A percentile compares a stretch with the other conserved stretches of the same genome.
phyloP scores from a whole-genome alignment of 2,329 filamentous ascomycete species.

The Sporothrix schenckii region DNA sequence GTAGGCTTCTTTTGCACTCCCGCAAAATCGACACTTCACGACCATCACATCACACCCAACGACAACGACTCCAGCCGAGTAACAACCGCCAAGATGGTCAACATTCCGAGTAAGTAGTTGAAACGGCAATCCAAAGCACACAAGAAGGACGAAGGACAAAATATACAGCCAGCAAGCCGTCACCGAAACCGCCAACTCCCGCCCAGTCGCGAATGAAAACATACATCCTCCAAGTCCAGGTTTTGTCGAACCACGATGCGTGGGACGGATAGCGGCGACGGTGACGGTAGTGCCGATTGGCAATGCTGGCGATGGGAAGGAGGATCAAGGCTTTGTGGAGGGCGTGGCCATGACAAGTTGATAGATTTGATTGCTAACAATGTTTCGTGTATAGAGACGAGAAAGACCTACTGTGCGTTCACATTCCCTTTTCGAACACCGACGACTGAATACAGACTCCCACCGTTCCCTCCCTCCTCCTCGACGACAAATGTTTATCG shows the following conservation, averaged over 20 bases:
- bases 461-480: neutral
- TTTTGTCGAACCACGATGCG: conserved; percentile 2
- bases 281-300: neutral
- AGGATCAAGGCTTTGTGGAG: neutral
- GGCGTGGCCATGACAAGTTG: neutral
- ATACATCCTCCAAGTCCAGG: neutral
- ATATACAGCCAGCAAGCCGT: neutral
- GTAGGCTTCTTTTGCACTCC: conserved; percentile 17
- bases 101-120: conserved; percentile 65
- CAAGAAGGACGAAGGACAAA: neutral
- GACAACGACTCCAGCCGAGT: conserved; percentile 27
- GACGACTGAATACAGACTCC: neutral
- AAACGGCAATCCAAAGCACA: neutral
- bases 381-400: conserved; percentile 34
- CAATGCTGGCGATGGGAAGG: neutral
- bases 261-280: neutral
- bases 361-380: conserved; percentile 31
- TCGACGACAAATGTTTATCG: conserved; percentile 8
- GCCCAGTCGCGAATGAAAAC: neutral
- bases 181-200: neutral
- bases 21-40: conserved; percentile 30
- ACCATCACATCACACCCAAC: conserved; percentile 31
- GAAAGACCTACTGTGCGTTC: conserved; percentile 39
- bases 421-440: neutral
- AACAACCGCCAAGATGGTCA: conserved; percentile 60